Conservation (phyloP, 2,329 filamentous ascomycete genomes). For the Metarhizium rileyi region DNA sequence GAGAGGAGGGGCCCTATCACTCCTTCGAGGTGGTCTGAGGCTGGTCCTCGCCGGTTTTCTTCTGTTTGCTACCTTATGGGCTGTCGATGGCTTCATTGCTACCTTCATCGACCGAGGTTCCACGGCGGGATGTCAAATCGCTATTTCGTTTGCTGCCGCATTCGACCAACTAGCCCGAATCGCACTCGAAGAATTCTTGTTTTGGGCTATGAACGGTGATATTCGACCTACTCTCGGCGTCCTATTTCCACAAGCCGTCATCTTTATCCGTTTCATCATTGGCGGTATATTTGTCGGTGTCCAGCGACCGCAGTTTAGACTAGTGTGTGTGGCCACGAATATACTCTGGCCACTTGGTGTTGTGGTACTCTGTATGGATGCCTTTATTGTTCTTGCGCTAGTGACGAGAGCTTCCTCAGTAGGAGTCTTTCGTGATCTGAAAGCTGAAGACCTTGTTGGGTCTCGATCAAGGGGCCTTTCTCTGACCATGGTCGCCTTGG, state of each 20-base stretch:
- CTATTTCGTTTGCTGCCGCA: constrained; percentile 39
- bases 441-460: constrained; percentile 15
- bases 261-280: constrained; percentile 39
- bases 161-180: constrained; percentile 49
- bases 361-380: constrained; percentile 34
- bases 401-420: constrained; percentile 30
- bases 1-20: constrained; percentile 36
- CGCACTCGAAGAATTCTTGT: constrained; percentile 42
- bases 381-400: constrained; percentile 32
- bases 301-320: constrained; percentile 40
- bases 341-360: constrained; percentile 35
- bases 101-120: constrained; percentile 36
- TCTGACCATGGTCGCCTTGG: constrained; percentile 32
- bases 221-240: constrained; percentile 26
- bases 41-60: constrained; percentile 52
- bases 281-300: constrained; percentile 46
- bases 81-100: constrained; percentile 39
- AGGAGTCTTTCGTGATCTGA: constrained; percentile 23
- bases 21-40: constrained; percentile 50
- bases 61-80: constrained; percentile 42
- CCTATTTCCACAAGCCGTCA: constrained; percentile 34
- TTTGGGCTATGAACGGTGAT: constrained; percentile 38
- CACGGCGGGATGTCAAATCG: constrained; percentile 38
- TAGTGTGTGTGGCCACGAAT: constrained; percentile 41
- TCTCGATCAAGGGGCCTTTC: constrained; percentile 31